Conservation (phyloP, 345 rosid species). For the Raphanus sativus region DNA sequence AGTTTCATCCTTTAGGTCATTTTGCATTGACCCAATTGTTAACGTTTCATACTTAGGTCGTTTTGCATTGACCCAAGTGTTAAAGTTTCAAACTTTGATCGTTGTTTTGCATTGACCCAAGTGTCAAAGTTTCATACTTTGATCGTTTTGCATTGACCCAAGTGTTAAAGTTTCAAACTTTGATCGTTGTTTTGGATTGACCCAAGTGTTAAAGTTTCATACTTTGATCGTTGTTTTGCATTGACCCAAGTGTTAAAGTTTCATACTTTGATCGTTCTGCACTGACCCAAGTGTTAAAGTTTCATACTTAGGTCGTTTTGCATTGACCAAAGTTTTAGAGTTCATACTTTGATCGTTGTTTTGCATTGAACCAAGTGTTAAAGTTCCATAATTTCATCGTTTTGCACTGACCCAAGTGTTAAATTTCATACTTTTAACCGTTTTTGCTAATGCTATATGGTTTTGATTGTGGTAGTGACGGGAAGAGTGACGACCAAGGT, state of each 20-base stretch:
- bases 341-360: background rate
- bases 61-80: background rate
- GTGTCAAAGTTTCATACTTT: background rate
- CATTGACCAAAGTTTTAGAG: no score
- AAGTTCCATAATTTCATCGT: background rate
- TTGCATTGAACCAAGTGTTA: background rate
- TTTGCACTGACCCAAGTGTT: conserved; percentile 1
- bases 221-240: background rate
- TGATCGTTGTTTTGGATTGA: background rate
- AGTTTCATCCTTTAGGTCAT: conserved; percentile 11
- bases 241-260: background rate
- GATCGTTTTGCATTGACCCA: conserved; percentile 1
- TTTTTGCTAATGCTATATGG: conserved; percentile 2
- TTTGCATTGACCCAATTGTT: background rate
- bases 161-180: conserved; percentile 6
- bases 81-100: background rate
- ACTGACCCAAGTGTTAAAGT: background rate
- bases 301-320: background rate
- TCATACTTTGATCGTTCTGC: background rate
- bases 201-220: background rate
- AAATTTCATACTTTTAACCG: background rate
- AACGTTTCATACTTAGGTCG: background rate
- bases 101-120: background rate
- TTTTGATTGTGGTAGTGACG: conserved; percentile 57
- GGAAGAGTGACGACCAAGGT: conserved; percentile 95